A percentile compares a stretch with the other conserved stretches of the same genome.
phyloP scores from a whole-genome alignment of 164 flowering plant genomes.

The Tetrastigma voinierianum region DNA sequence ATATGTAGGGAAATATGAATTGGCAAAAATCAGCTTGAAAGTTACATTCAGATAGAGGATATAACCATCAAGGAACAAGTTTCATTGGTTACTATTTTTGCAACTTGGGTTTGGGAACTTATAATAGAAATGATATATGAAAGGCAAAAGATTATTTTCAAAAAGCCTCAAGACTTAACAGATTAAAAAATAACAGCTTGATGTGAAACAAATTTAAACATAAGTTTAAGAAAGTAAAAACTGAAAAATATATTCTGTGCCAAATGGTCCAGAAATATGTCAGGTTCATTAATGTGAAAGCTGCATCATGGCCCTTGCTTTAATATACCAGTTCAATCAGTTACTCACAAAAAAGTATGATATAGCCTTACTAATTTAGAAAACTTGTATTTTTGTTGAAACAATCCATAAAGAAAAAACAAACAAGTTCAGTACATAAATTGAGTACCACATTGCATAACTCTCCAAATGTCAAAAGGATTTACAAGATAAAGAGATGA shows the following conservation, averaged over 20 bases:
- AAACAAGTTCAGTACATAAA: background rate
- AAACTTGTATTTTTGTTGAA: background rate
- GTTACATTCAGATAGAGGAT: background rate
- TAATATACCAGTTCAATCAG: too few species aligned
- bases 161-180: background rate
- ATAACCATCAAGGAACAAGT: background rate
- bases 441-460: background rate
- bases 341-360: background rate
- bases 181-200: background rate
- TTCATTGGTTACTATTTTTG: background rate
- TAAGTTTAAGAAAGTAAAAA: background rate
- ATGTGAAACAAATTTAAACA: background rate
- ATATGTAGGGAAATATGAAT: background rate
- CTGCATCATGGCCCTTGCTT: background rate
- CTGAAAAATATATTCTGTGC: too few species aligned
- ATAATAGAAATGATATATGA: background rate
- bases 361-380: background rate
- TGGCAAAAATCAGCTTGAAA: background rate
- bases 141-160: background rate
- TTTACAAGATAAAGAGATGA: background rate
- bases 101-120: background rate
- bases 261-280: background rate
- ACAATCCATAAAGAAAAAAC: background rate
- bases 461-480: background rate
- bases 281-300: background rate